Evolutionary conservation across 768 basidiomycete species (phyloP), one percentile per base, ranked within the genome.

Genomic region (Leccinum disarticulatum): DNA sequence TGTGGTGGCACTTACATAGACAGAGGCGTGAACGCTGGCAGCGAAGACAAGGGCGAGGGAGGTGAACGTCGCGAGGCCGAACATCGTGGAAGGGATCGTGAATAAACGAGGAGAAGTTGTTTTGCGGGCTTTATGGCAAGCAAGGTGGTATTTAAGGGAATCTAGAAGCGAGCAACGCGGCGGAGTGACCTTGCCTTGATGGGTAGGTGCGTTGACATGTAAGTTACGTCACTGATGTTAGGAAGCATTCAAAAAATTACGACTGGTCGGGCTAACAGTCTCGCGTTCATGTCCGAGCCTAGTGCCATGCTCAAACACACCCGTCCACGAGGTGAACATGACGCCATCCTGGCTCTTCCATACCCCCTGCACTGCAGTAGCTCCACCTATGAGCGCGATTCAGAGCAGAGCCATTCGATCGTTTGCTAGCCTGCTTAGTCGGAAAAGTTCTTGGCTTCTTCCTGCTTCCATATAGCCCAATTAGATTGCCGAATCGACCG

Each of bases 121-220:
- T 28, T 1, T 5, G 33, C 9, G 22, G 41, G 2, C 17, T 38
- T 38, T 15, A 28, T 13, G 11, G 7, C 6, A 28, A 6, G 33
- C 2, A 2, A 33, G 19, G 17, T 3, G 59, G 64, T 68, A 72
- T 73, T 73, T 74, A 74, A 62, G 61, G 65, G 67, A 54, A 53
- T 11, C 19, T 56, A 28, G 68, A 69, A 67, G 65, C 70, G 60
- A 61, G 15, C 59, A 66, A 68, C 59, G 64, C 56, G 61, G 62
- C 17, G 28, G 33, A 41, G 52, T 28, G 54, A 47, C 57, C 52
- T 35, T 51, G 38, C 52, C 54, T 13, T 41, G 50, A 56, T n/a
- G 35, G 58, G 57, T 54, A 59, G 51, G 25, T 35, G 53, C 17
- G 33, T 55, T 52, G 46, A 58, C 64, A 58, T 55, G 13, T 41